Conservation (phyloP, 257 asterid genomes). For the Cruciata laevipes region DNA sequence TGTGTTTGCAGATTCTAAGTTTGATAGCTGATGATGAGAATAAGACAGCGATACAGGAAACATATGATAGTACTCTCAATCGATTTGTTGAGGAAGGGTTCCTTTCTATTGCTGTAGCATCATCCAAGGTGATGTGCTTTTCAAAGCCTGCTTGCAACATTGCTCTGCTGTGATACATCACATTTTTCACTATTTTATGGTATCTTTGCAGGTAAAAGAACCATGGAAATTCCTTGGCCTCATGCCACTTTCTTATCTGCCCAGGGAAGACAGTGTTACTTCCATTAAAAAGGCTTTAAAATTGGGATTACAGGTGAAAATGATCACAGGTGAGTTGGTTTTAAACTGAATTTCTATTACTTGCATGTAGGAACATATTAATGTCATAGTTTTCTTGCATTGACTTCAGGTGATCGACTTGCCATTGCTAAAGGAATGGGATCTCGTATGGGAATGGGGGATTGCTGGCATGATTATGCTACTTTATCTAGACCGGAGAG, state of each 20-base stretch:
- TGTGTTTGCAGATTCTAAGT: constrained; percentile 55
- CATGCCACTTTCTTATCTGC: constrained; percentile 93
- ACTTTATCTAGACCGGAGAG: constrained; percentile 60
- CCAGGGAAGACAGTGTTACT: constrained; percentile 92
- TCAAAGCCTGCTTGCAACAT: background rate
- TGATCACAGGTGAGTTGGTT: constrained; percentile 69
- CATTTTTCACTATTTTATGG: constrained; percentile 3
- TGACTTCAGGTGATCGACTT: constrained; percentile 58
- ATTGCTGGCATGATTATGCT: constrained; percentile 77
- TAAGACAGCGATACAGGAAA: constrained; percentile 70
- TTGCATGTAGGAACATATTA: background rate
- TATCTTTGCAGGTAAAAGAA: constrained; percentile 54
- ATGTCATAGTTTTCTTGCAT: background rate
- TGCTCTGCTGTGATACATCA: background rate
- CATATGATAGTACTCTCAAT: too few species aligned
- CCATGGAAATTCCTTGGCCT: constrained; percentile 92
- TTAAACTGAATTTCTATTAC: background rate
- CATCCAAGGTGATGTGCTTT: constrained; percentile 57
- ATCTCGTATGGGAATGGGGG: constrained; percentile 83
- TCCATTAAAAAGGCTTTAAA: constrained; percentile 77
- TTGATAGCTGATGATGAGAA: constrained; percentile 78
- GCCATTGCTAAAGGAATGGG: constrained; percentile 83
- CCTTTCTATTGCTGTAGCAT: constrained; percentile 84
- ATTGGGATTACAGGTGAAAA: constrained; percentile 91
- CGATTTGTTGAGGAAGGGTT: constrained; percentile 88